These are phyloP conservation scores for Glomus cerebriforme DNA, from an alignment of 192 early-diverging fungal species.

Conservation along the genomic window DNA sequence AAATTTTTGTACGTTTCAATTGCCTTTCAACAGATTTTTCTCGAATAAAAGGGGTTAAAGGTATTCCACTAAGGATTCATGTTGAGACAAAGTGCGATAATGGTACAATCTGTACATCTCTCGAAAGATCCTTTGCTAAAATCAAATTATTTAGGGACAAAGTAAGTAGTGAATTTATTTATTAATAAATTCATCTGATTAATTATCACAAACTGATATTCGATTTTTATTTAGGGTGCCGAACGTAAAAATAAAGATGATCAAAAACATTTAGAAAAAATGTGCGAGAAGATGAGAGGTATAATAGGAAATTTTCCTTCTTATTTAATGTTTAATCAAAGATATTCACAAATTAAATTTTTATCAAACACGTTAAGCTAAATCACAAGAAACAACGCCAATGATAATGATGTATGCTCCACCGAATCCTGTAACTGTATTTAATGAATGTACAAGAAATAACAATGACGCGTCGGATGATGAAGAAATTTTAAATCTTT, in stretches of 20 bases:
- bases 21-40: slow-evolving; percentile 81
- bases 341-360: not conserved
- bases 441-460: slow-evolving; percentile 33
- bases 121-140: slow-evolving; percentile 62
- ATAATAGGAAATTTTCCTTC: slow-evolving; percentile 36
- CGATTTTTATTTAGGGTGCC: slow-evolving; percentile 50
- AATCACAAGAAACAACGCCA: slow-evolving; percentile 34
- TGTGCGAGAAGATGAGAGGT: slow-evolving; percentile 63
- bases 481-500: slow-evolving; percentile 21
- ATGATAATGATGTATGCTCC: slow-evolving; percentile 39
- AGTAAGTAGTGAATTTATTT: slow-evolving; percentile 33
- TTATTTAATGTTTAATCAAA: not conserved
- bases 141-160: slow-evolving; percentile 78
- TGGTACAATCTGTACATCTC: slow-evolving; percentile 23
- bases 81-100: slow-evolving; percentile 42
- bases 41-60: slow-evolving; percentile 80
- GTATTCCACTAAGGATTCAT: slow-evolving; percentile 66
- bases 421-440: slow-evolving; percentile 34
- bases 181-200: not conserved
- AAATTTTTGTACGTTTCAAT: slow-evolving; percentile 68
- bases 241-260: slow-evolving; percentile 83
- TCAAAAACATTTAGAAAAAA: slow-evolving; percentile 67
- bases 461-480: slow-evolving; percentile 10
- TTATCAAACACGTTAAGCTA: slow-evolving; percentile 44
- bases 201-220: not conserved